Percentiles rank a stretch among this genome's conserved stretches.
Evolutionary conservation across 371 early-diverging fungal species (phyloP).

Genomic region (Basidiobolus meristosporus): DNA sequence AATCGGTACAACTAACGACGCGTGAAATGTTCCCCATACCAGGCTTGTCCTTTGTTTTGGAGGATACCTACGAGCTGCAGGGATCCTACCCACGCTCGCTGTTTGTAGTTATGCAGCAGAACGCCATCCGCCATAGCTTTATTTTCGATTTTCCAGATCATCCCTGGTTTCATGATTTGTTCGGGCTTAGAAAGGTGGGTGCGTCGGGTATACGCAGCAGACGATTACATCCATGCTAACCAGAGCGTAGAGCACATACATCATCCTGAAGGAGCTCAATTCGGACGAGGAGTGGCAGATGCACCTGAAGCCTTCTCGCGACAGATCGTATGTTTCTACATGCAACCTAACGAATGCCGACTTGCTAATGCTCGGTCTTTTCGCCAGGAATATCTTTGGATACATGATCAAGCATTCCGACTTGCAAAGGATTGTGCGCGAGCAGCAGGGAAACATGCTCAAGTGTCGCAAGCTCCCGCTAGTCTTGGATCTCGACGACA

Average conservation of each 20-base stretch:
- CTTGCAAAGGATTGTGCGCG: constrained; percentile 13
- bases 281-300: constrained; percentile 35
- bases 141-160: constrained; percentile 33
- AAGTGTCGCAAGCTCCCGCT: constrained; percentile 34
- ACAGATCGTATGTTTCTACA: constrained; percentile 24
- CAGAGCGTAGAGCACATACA: constrained; percentile 20
- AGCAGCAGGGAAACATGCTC: constrained; percentile 15
- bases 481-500: constrained; percentile 64
- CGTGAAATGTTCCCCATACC: neutral
- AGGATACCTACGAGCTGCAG: constrained; percentile 19
- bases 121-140: constrained; percentile 20
- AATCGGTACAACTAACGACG: too few relatives aligned
- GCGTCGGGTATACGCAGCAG: neutral
- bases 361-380: neutral
- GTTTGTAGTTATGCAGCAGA: constrained; percentile 26
- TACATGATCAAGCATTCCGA: constrained; percentile 37
- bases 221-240: neutral
- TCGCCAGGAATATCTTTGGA: constrained; percentile 30
- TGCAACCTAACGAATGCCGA: neutral
- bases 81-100: constrained; percentile 28
- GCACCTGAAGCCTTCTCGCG: constrained; percentile 45
- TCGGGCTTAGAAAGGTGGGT: constrained; percentile 18
- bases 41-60: constrained; percentile 13
- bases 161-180: constrained; percentile 23
- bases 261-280: constrained; percentile 18